Percentiles rank a stretch among this genome's conserved stretches.
These are phyloP conservation scores for Gaeumannomyces tritici DNA, from an alignment of 2,329 filamentous ascomycete genomes.

Conservation along the genomic window DNA sequence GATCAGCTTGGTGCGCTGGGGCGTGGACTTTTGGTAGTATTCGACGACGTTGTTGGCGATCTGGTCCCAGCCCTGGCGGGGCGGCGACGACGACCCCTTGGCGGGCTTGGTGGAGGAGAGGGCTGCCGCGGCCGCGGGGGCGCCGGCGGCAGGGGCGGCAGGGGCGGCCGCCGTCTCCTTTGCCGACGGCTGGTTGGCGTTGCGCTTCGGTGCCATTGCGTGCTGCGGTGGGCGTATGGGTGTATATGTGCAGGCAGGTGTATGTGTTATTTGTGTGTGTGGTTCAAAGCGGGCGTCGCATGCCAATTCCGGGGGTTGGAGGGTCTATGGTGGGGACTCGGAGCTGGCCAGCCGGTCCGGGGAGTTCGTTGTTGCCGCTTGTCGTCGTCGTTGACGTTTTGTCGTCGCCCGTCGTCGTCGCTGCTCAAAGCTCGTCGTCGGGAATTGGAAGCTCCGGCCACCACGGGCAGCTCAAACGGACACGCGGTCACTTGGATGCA, in stretches of 20 bases:
- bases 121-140: neutral
- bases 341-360: neutral
- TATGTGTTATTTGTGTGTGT: neutral
- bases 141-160: neutral
- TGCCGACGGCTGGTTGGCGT: constrained; percentile 2
- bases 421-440: neutral
- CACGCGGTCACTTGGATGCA: constrained; percentile 4
- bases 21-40: constrained; percentile 71
- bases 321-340: neutral
- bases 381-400: neutral
- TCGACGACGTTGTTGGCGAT: constrained; percentile 63
- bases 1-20: constrained; percentile 84
- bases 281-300: neutral
- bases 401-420: neutral
- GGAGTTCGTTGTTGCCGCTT: neutral
- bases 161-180: neutral
- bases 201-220: constrained; percentile 8
- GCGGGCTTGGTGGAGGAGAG: neutral
- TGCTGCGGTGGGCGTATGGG: too few relatives aligned
- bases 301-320: neutral
- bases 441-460: neutral
- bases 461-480: constrained; percentile 1
- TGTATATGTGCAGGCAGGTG: too few relatives aligned
- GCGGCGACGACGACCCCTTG: neutral
- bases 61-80: constrained; percentile 34